phyloP scores from a whole-genome alignment of 257 asterid genomes.

The Solanum arcanum region DNA sequence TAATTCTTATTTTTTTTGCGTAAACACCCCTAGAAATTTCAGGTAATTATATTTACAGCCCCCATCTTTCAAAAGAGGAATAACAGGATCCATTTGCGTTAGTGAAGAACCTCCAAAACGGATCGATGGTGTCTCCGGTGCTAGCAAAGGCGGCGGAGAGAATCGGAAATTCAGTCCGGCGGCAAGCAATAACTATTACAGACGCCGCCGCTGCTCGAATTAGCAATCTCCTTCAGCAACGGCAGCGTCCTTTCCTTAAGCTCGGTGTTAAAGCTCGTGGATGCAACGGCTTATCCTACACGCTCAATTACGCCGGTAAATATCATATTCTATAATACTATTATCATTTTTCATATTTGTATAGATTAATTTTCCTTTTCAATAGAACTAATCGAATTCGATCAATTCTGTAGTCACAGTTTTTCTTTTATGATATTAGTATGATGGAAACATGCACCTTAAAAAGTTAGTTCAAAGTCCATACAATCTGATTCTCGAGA shows the following conservation, averaged over 20 bases:
- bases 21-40: neutral
- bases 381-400: neutral
- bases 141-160: slow-evolving; percentile 11
- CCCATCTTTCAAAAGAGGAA: neutral
- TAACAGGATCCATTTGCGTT: neutral
- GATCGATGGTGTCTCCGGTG: slow-evolving; percentile 6
- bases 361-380: neutral
- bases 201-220: slow-evolving; percentile 28
- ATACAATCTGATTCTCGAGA: neutral
- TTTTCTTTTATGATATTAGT: neutral
- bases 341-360: neutral
- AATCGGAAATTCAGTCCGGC: slow-evolving; percentile 6
- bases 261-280: slow-evolving; percentile 99
- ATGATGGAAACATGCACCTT: neutral
- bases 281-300: slow-evolving; percentile 95
- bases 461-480: neutral
- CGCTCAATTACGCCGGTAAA: slow-evolving; percentile 88
- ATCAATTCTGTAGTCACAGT: neutral
- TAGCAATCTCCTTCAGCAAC: slow-evolving; percentile 60
- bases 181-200: slow-evolving; percentile 1
- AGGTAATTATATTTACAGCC: neutral
- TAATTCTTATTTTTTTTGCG: neutral
- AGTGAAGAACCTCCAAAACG: neutral
- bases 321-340: neutral
- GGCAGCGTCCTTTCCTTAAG: slow-evolving; percentile 83